Percentiles rank a stretch among this genome's conserved stretches.
phyloP scores from a whole-genome alignment of 805 yeast genomes.

The Candida vartiovaarae region DNA sequence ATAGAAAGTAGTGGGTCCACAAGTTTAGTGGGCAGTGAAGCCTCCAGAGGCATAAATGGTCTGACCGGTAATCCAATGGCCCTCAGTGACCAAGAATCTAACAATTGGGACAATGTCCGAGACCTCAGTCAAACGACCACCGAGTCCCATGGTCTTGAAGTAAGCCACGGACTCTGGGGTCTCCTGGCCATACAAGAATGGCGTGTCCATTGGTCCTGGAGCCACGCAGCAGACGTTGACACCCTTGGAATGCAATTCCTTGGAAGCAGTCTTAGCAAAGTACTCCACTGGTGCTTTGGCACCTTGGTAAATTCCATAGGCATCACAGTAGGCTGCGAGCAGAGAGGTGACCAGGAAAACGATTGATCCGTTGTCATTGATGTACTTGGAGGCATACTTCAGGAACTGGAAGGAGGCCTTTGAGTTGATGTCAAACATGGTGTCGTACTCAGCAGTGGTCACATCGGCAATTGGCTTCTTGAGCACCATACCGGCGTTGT shows the following conservation, averaged over 20 bases:
- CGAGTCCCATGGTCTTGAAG: constrained; percentile 45
- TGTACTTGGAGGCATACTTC: constrained; percentile 44
- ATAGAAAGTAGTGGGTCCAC: too few species aligned
- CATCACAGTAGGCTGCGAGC: constrained; percentile 56
- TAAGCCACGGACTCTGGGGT: constrained; percentile 42
- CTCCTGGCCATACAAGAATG: constrained; percentile 59
- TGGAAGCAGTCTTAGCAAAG: constrained; percentile 46
- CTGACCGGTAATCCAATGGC: constrained; percentile 67
- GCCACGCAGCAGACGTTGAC: constrained; percentile 51
- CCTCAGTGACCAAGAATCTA: constrained; percentile 53
- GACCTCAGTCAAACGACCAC: constrained; percentile 47
- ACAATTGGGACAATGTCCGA: constrained; percentile 59
- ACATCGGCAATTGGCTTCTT: constrained; percentile 52
- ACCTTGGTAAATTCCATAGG: constrained; percentile 48
- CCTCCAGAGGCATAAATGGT: constrained; percentile 60
- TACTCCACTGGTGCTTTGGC: constrained; percentile 50
- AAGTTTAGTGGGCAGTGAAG: constrained; percentile 47
- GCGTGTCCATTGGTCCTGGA: constrained; percentile 65
- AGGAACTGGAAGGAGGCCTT: constrained; percentile 57
- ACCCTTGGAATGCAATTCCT: constrained; percentile 39
- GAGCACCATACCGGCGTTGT: constrained; percentile 60
- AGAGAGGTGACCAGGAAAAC: constrained; percentile 55
- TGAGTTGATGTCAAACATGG: constrained; percentile 46
- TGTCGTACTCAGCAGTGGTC: constrained; percentile 47
- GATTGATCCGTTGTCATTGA: constrained; percentile 47